Percentiles rank a stretch among this genome's conserved stretches.
Conservation (phyloP, 306 rosid genomes). For the Vachellia pachyceras region DNA sequence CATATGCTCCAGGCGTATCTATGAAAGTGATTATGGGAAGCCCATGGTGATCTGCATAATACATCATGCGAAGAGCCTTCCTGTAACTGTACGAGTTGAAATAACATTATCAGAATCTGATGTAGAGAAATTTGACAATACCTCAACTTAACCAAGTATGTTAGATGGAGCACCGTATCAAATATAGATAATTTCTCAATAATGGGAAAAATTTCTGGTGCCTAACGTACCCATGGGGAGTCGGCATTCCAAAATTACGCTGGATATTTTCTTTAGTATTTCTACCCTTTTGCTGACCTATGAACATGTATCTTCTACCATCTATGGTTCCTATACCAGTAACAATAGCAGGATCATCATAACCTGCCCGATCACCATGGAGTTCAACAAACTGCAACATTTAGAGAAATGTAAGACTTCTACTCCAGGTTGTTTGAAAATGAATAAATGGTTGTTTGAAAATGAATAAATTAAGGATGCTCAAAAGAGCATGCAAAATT, state of each 20-base stretch:
- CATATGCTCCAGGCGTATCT: constrained; percentile 77
- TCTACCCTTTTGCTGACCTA: constrained; percentile 91
- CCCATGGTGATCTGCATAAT: constrained; percentile 71
- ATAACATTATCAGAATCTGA: constrained; percentile 19
- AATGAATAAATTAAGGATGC: constrained; percentile 29
- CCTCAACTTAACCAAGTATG: constrained; percentile 1
- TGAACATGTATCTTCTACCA: constrained; percentile 87
- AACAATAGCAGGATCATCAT: constrained; percentile 98
- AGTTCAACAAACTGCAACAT: constrained; percentile 88
- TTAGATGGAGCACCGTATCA: neutral
- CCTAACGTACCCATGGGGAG: constrained; percentile 80
- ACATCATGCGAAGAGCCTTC: constrained; percentile 81
- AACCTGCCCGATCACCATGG: constrained; percentile 96
- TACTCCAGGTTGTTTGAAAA: constrained; percentile 30
- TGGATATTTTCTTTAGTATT: constrained; percentile 72
- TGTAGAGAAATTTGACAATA: neutral
- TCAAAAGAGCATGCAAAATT: constrained; percentile 33
- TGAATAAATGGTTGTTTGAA: constrained; percentile 37
- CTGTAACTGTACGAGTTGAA: constrained; percentile 52
- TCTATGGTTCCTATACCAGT: constrained; percentile 90
- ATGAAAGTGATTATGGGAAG: constrained; percentile 72
- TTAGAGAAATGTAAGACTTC: constrained; percentile 34
- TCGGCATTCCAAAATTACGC: constrained; percentile 84
- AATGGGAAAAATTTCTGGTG: neutral
- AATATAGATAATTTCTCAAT: neutral